Evolutionary conservation across 2,329 filamentous ascomycete genomes (phyloP).

Genomic region (Epichloe sp.): DNA sequence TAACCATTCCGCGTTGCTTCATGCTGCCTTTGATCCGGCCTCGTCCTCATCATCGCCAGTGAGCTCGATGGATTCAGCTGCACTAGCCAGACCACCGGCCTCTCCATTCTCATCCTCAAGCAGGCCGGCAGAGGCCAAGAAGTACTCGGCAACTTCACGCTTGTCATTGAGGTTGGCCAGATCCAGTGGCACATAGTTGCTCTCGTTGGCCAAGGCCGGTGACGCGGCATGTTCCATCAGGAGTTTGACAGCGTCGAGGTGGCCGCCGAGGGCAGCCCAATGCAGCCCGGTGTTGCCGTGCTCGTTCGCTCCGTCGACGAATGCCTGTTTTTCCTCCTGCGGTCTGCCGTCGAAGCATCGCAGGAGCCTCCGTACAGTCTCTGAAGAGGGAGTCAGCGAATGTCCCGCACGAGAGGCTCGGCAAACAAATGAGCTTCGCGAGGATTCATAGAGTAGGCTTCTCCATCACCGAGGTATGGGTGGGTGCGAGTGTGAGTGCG

Average conservation of each 20-base stretch:
- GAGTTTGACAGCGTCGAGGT: conserved; percentile 65
- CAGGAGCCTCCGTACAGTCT: conserved; percentile 31
- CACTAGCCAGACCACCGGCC: conserved; percentile 29
- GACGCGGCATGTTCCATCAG: conserved; percentile 68
- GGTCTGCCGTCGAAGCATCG: conserved; percentile 27
- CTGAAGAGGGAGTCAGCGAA: conserved; percentile 16
- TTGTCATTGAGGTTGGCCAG: conserved; percentile 60
- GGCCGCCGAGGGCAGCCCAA: conserved; percentile 86
- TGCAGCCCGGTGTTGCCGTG: conserved; percentile 86
- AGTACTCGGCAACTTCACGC: conserved; percentile 49
- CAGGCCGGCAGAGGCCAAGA: conserved; percentile 34
- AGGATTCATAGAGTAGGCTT: not conserved
- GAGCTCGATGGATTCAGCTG: conserved; percentile 26
- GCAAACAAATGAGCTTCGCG: fast-evolving
- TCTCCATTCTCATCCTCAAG: conserved; percentile 35
- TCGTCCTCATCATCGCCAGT: conserved; percentile 17
- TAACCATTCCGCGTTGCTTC: not conserved
- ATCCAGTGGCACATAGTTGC: conserved; percentile 70
- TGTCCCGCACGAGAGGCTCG: too few species aligned
- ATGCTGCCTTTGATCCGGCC: conserved; percentile 8
- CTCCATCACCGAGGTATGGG: not conserved
- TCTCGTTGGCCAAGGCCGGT: conserved; percentile 65
- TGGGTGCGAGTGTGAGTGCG: too few species aligned
- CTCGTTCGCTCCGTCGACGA: conserved; percentile 59
- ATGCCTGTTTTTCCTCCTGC: conserved; percentile 31